A percentile compares a stretch with the other conserved stretches of the same genome.
Evolutionary conservation across 1,284 basidiomycete genomes (phyloP).

Genomic region (Grifola frondosa): DNA sequence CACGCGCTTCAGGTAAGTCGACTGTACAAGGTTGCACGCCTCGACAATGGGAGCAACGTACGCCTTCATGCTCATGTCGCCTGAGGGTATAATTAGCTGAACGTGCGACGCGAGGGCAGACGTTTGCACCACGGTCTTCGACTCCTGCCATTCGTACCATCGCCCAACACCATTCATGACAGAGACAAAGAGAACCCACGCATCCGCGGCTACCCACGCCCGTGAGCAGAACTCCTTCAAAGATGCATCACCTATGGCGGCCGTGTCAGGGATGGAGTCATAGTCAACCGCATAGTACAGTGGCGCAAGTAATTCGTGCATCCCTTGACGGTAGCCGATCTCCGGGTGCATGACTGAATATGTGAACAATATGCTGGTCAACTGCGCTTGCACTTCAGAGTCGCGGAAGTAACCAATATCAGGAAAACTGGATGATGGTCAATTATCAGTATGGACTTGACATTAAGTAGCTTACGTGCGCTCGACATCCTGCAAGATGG

Average conservation of each 20-base stretch:
- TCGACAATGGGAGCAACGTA: conserved; percentile 81
- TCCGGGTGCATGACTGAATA: conserved; percentile 75
- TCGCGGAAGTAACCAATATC: conserved; percentile 87
- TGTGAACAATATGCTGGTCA: conserved; percentile 85
- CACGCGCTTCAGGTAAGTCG: conserved; percentile 66
- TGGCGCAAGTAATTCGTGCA: conserved; percentile 92
- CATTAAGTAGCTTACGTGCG: conserved; percentile 61
- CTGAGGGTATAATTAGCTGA: conserved; percentile 42
- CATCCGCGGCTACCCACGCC: conserved; percentile 77
- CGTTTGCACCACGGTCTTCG: conserved; percentile 31
- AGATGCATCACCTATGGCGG: conserved; percentile 28
- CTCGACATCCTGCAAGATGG: conserved; percentile 89
- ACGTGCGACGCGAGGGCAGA: conserved; percentile 46
- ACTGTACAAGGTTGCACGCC: conserved; percentile 78
- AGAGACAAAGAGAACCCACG: conserved; percentile 76
- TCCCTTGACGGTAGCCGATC: conserved; percentile 91
- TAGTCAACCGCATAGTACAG: conserved; percentile 80
- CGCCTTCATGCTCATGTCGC: conserved; percentile 51
- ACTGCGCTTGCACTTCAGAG: conserved; percentile 68
- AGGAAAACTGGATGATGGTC: conserved; percentile 63
- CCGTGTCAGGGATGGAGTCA: conserved; percentile 63
- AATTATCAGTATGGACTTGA: background rate
- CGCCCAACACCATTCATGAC: conserved; percentile 75
- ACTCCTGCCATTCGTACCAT: conserved; percentile 91
- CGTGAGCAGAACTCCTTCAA: conserved; percentile 64